Percentiles rank a stretch among this genome's conserved stretches.
Evolutionary conservation across 805 yeast genomes (phyloP).

Genomic region (Metschnikowia baotianmanensis): DNA sequence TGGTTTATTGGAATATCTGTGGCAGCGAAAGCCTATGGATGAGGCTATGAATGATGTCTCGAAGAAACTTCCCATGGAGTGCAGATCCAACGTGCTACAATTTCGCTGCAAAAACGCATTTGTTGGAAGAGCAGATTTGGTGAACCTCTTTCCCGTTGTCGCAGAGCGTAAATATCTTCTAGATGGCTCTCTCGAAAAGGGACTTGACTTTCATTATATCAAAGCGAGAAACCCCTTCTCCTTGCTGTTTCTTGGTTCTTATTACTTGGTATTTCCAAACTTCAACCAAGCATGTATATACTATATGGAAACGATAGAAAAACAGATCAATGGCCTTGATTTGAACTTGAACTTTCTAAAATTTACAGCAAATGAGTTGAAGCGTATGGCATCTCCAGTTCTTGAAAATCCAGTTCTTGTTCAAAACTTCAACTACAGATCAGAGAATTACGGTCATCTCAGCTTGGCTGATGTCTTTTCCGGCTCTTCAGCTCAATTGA

Average conservation of each 20-base stretch:
- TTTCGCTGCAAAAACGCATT: constrained; percentile 39
- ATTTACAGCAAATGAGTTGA: constrained; percentile 24
- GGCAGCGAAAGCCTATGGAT: constrained; percentile 30
- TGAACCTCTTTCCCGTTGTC: constrained; percentile 34
- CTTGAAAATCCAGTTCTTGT: constrained; percentile 12
- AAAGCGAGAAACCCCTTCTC: constrained; percentile 49
- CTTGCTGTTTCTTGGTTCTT: constrained; percentile 45
- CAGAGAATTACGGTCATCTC: constrained; percentile 6
- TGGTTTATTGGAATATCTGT: constrained; percentile 28
- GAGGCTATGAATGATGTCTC: constrained; percentile 27
- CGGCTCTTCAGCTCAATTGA: constrained; percentile 7
- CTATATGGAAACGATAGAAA: constrained; percentile 47
- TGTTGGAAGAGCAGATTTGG: constrained; percentile 39
- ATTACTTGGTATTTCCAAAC: constrained; percentile 51
- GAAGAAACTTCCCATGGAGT: neutral
- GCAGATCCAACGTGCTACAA: constrained; percentile 32
- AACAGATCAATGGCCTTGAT: constrained; percentile 50
- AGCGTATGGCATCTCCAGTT: constrained; percentile 31
- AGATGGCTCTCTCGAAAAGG: constrained; percentile 20
- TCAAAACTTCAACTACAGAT: constrained; percentile 4
- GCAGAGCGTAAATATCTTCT: constrained; percentile 30
- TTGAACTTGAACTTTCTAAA: constrained; percentile 46
- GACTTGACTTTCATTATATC: constrained; percentile 40
- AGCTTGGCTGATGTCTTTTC: constrained; percentile 8
- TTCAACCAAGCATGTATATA: constrained; percentile 50